These are phyloP conservation scores for Cyclocybe aegerita DNA, from an alignment of 768 basidiomycete genomes.

Conservation along the genomic window DNA sequence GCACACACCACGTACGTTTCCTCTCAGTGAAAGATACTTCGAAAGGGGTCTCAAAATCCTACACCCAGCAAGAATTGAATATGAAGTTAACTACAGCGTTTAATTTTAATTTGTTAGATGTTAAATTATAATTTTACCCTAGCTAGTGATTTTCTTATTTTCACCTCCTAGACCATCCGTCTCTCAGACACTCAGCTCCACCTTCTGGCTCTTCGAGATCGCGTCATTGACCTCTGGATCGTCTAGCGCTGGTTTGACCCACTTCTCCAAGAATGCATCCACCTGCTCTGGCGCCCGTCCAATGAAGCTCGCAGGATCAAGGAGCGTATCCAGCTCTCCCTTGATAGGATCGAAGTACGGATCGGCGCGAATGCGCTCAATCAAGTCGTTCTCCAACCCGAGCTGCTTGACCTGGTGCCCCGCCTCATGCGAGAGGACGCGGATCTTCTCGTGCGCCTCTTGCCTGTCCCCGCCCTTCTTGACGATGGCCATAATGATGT, in stretches of 20 bases:
- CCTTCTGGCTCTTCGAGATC: slow-evolving; percentile 49
- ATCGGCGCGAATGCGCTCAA: slow-evolving; percentile 79
- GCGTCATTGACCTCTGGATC: slow-evolving; percentile 54
- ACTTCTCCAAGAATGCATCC: slow-evolving; percentile 80
- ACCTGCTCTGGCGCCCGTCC: slow-evolving; percentile 97
- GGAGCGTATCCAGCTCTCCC: slow-evolving; percentile 68
- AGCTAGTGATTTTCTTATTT: too few species aligned
- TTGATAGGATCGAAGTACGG: slow-evolving; percentile 91
- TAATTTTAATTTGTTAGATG: too few species aligned
- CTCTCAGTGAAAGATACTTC: too few species aligned
- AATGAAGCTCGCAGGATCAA: slow-evolving; percentile 88
- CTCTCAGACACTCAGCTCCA: slow-evolving; percentile 62
- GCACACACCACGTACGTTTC: too few species aligned
- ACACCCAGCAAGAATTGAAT: too few species aligned
- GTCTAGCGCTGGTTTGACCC: slow-evolving; percentile 83
- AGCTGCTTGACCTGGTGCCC: slow-evolving; percentile 92
- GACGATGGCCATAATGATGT: slow-evolving; percentile 98
- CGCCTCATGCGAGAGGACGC: slow-evolving; percentile 93
- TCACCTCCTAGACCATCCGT: too few species aligned
- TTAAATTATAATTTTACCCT: too few species aligned
- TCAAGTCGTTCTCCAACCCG: slow-evolving; percentile 93
- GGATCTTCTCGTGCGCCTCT: slow-evolving; percentile 94
- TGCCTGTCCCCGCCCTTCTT: slow-evolving; percentile 94
- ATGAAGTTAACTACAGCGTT: too few species aligned
- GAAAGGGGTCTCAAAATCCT: too few species aligned